Evolutionary conservation across 257 asterid genomes (phyloP).

Genomic region (Gynochthodes officinalis): DNA sequence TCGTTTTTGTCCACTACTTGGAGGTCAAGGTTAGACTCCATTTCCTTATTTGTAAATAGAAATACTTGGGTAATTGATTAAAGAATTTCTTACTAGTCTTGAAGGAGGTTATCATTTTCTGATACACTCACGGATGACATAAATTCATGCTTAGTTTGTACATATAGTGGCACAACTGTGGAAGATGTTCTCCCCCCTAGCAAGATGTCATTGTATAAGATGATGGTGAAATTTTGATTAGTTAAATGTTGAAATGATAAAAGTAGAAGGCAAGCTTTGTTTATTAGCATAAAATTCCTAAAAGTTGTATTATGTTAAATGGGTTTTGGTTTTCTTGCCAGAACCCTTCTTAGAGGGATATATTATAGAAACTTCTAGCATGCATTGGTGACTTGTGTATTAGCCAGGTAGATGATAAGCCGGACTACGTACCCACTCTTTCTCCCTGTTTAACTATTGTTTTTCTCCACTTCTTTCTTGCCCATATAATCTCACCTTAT

Average conservation of each 20-base stretch:
- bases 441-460: background rate
- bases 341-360: background rate
- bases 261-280: background rate
- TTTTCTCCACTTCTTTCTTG: background rate
- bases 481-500: background rate
- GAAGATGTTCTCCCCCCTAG: too few species aligned
- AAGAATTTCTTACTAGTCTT: background rate
- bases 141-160: background rate
- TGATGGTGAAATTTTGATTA: background rate
- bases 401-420: background rate
- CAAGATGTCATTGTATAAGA: background rate
- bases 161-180: background rate
- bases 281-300: background rate
- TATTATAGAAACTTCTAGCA: background rate
- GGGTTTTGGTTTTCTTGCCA: background rate
- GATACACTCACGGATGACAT: too few species aligned
- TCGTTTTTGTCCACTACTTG: slow-evolving; percentile 97
- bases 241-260: background rate
- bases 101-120: background rate
- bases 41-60: background rate
- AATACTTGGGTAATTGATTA: background rate
- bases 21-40: slow-evolving; percentile 80
- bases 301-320: background rate
- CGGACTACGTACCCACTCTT: background rate
- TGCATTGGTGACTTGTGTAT: background rate